A percentile compares a stretch with the other conserved stretches of the same genome.
phyloP scores from a whole-genome alignment of 2,329 filamentous ascomycete genomes.

The Colletotrichum magnum region DNA sequence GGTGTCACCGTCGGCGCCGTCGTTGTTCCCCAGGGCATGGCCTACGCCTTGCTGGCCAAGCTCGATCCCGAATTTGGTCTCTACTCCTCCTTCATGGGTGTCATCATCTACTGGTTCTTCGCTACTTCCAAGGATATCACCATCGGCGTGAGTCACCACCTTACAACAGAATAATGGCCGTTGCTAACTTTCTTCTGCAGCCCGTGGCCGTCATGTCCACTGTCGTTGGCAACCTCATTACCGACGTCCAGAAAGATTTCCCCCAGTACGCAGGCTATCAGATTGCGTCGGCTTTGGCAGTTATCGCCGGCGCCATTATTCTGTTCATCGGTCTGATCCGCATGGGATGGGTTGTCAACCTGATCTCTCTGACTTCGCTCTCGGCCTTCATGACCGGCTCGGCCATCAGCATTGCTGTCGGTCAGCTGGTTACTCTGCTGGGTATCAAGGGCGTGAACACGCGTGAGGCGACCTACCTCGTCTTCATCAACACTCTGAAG shows the following conservation, averaged over 20 bases:
- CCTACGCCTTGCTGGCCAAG: constrained; percentile 87
- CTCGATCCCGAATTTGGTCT: constrained; percentile 88
- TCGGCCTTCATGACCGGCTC: constrained; percentile 98
- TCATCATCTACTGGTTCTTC: constrained; percentile 96
- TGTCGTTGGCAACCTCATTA: constrained; percentile 85
- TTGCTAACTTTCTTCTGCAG: constrained; percentile 55
- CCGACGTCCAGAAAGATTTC: constrained; percentile 69
- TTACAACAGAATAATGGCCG: no score
- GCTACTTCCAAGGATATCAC: constrained; percentile 99
- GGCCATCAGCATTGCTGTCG: constrained; percentile 87
- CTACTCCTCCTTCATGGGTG: constrained; percentile 97
- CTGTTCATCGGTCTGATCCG: constrained; percentile 83
- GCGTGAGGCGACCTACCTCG: constrained; percentile 82
- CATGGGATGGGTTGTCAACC: constrained; percentile 90
- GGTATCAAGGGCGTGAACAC: constrained; percentile 83
- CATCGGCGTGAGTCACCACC: constrained; percentile 78
- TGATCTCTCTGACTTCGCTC: constrained; percentile 91
- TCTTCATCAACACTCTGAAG: constrained; percentile 87
- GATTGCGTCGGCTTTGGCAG: constrained; percentile 82
- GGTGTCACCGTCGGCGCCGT: constrained; percentile 73
- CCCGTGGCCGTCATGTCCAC: constrained; percentile 97
- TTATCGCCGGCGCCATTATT: constrained; percentile 85
- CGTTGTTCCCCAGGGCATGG: constrained; percentile 97
- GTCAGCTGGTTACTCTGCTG: constrained; percentile 86
- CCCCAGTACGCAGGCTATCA: constrained; percentile 74